Base-by-base conservation (phyloP, 1,139 yeast species). In the Pichia sp. region DNA sequence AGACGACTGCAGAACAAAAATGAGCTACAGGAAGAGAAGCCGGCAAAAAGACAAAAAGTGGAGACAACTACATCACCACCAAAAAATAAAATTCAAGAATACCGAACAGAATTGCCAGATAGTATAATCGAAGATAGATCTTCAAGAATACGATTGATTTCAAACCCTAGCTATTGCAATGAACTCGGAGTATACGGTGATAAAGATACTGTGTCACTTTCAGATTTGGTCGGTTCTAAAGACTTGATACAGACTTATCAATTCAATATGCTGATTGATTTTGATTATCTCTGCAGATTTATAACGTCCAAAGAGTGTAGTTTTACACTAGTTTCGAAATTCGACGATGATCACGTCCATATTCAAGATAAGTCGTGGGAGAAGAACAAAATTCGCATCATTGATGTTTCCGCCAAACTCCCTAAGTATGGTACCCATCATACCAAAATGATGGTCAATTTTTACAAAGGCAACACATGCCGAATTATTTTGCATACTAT, bases 371-470 rank as follows among this genome's bases (percentile, higher is more conserved):
- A 40, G 1, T 60, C 62, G 25, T 53, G 57, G 51, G 49, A 55
- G 26, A 53, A 47, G 22, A 63, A 49, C 31, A 60, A 58, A 13
- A 57, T 66, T 9, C 55, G 55, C 3, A 54, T 61, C 18, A 54
- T 67, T 22, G 64, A 56, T 41, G 64, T 62, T 3, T 57, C 62
- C 7, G 48, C 51, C 21, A 55, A 53, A 22, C 49, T 64, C 6
- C 55, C 56, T 44, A 79, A 75, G 4, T 62, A 44, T 46, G 67
- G 65, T 0, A 74, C 84, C 2, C 90, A 85, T 62, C 90, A 85
- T 62, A 74, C 87, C 2, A 85, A 85, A 60, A 70, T 84, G 78
- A 80, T 84, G 75, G 68, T 85, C 16, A 83, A 83, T 61, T 70
- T 77, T 54, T 80, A 71, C 58, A 63, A 60, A 3, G 79, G 76